Evolutionary conservation across 2,329 filamentous ascomycete species (phyloP).

Genomic region (Ophiostoma fasciatum): DNA sequence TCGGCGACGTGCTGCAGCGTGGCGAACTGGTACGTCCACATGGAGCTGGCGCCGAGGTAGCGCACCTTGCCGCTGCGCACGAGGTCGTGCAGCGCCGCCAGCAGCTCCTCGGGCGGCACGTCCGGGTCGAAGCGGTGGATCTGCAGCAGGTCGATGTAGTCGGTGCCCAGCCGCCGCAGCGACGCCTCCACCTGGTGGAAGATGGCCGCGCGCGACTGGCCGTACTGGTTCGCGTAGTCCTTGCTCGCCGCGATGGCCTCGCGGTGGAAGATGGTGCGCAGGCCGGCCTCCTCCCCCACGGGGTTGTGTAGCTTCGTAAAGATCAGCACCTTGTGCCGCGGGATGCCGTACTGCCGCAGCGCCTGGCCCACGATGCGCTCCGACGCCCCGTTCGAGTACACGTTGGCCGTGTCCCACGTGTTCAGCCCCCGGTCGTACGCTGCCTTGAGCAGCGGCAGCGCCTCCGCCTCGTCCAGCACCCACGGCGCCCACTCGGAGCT

Average conservation of each 20-base stretch:
- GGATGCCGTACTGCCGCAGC: conserved; percentile 40
- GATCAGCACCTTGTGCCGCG: conserved; percentile 39
- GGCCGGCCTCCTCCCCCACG: conserved; percentile 29
- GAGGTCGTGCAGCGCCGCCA: conserved; percentile 42
- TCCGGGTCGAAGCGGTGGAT: conserved; percentile 39
- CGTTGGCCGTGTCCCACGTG: conserved; percentile 38
- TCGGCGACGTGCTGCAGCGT: conserved; percentile 33
- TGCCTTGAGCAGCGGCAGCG: conserved; percentile 42
- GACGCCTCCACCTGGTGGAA: conserved; percentile 49
- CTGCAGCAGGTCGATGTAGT: conserved; percentile 42
- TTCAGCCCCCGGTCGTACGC: conserved; percentile 47
- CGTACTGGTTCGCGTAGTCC: conserved; percentile 16
- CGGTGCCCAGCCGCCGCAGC: conserved; percentile 34
- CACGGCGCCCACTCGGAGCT: conserved; percentile 29
- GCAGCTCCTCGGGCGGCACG: conserved; percentile 37
- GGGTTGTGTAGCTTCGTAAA: conserved; percentile 40
- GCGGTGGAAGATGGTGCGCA: conserved; percentile 10
- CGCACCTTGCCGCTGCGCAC: conserved; percentile 36
- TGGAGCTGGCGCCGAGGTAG: conserved; percentile 29
- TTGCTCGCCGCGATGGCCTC: conserved; percentile 10
- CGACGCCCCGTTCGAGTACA: conserved; percentile 39
- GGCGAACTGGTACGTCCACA: conserved; percentile 30
- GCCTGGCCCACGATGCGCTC: conserved; percentile 41
- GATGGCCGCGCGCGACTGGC: conserved; percentile 46
- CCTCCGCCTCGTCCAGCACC: conserved; percentile 25